Percentiles rank a stretch among this genome's conserved stretches.
Evolutionary conservation across 2,329 filamentous ascomycete species (phyloP).

Genomic region (Plectosphaerella cucumerina): DNA sequence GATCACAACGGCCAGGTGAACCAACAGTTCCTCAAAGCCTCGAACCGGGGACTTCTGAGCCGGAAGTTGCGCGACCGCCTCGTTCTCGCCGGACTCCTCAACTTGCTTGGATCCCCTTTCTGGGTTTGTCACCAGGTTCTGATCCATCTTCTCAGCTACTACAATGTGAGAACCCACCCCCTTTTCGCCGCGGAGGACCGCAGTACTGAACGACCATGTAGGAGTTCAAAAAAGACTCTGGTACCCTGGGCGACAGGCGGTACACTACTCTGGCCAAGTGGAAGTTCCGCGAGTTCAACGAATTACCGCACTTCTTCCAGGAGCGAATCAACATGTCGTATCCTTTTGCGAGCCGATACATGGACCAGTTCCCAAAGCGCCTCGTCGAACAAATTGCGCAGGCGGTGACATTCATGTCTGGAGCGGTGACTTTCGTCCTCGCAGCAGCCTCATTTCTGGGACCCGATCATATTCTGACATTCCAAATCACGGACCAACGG

Average conservation of each 20-base stretch:
- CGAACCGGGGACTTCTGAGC: slow-evolving; percentile 74
- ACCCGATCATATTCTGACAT: slow-evolving; percentile 83
- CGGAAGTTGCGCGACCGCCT: slow-evolving; percentile 74
- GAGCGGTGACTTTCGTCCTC: slow-evolving; percentile 81
- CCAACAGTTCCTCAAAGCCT: slow-evolving; percentile 79
- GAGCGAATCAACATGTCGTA: slow-evolving; percentile 91
- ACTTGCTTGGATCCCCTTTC: slow-evolving; percentile 81
- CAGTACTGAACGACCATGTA: slow-evolving; percentile 23
- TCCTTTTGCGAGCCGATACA: slow-evolving; percentile 84
- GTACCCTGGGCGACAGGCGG: slow-evolving; percentile 78
- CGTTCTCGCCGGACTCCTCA: slow-evolving; percentile 78
- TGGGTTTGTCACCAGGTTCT: slow-evolving; percentile 82
- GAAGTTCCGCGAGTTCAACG: slow-evolving; percentile 99
- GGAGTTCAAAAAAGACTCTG: slow-evolving; percentile 94
- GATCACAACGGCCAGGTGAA: slow-evolving; percentile 84
- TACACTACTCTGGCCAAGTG: slow-evolving; percentile 94
- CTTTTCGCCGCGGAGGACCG: neutral
- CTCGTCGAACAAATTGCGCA: slow-evolving; percentile 82
- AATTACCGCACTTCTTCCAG: slow-evolving; percentile 86
- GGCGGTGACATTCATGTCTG: slow-evolving; percentile 83
- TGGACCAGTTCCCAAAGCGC: slow-evolving; percentile 94
- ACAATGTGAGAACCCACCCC: slow-evolving; percentile 58
- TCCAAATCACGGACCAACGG: slow-evolving; percentile 84
- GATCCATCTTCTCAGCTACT: slow-evolving; percentile 92
- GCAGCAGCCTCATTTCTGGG: slow-evolving; percentile 82